These are phyloP conservation scores for Goniomonas avonlea DNA, from an alignment of 78 protist species.

Conservation along the genomic window DNA sequence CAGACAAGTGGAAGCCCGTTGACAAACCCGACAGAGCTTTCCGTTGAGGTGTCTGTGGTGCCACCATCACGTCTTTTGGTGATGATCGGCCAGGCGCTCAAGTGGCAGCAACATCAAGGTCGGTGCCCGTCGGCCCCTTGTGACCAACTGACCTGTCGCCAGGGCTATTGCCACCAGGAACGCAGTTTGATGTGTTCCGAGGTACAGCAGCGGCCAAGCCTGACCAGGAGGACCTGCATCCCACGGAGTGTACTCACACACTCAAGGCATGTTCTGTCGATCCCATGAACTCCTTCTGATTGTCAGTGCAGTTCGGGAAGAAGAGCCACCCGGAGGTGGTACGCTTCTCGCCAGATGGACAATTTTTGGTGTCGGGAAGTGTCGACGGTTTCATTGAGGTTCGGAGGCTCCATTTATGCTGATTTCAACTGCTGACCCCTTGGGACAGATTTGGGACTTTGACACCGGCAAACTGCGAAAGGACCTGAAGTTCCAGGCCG, in stretches of 20 bases:
- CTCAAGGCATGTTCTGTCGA: no score
- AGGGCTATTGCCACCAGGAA: not conserved
- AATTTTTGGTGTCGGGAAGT: conserved; percentile 45
- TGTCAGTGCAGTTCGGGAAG: conserved; percentile 38
- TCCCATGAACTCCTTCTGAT: no score
- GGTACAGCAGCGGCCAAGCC: conserved; percentile 15
- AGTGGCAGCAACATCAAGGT: conserved; percentile 25
- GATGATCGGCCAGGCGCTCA: conserved; percentile 17
- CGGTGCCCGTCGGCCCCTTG: no score
- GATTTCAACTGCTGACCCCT: conserved; percentile 43
- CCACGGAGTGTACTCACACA: no score
- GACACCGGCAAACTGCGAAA: conserved; percentile 55
- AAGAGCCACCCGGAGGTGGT: conserved; percentile 38
- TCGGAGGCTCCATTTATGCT: conserved; percentile 54
- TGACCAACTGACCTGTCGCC: not conserved
- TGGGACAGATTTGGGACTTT: conserved; percentile 39
- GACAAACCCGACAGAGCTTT: no score
- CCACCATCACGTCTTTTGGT: conserved; percentile 24
- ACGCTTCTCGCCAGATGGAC: conserved; percentile 55
- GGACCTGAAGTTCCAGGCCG: conserved; percentile 51
- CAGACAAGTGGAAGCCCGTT: no score
- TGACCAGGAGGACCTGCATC: not conserved
- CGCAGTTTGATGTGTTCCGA: conserved; percentile 6
- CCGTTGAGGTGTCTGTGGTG: not conserved
- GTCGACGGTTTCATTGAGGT: conserved; percentile 59